Evolutionary conservation across 202 grass and related monocot genomes (phyloP).

Genomic region (Zoysia matrella): DNA sequence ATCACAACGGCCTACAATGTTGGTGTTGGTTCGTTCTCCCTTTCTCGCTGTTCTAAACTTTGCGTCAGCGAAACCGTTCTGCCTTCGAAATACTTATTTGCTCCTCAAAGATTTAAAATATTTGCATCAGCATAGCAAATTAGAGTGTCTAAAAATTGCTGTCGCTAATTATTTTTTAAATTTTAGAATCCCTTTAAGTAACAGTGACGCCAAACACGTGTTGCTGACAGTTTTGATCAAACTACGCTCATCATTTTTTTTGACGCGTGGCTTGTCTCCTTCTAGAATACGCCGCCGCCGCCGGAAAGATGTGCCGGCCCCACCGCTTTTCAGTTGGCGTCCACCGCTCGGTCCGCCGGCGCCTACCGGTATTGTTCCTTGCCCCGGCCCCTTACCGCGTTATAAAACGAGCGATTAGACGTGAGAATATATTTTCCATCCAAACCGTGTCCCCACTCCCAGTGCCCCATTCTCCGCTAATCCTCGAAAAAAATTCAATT

Average conservation of each 20-base stretch:
- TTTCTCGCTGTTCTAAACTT: too few species aligned
- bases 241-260: neutral
- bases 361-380: neutral
- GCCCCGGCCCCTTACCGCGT: neutral
- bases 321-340: neutral
- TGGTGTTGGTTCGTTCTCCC: too few species aligned
- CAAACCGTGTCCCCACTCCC: neutral
- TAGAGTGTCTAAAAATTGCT: too few species aligned
- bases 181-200: neutral
- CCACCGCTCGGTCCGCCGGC: neutral
- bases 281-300: neutral
- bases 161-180: too few species aligned
- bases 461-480: neutral
- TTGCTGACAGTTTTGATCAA: neutral
- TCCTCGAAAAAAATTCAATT: constrained; percentile 42
- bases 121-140: too few species aligned
- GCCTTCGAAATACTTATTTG: too few species aligned
- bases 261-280: neutral
- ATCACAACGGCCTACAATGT: too few species aligned
- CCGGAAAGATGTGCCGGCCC: neutral
- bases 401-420: neutral
- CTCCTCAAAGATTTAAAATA: too few species aligned
- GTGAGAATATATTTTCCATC: too few species aligned
- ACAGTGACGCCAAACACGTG: neutral
- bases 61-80: too few species aligned